Evolutionary conservation across 495 filamentous ascomycete species (phyloP), one percentile per base, ranked within the genome.

Genomic region (Aspergillus bridgeri): DNA sequence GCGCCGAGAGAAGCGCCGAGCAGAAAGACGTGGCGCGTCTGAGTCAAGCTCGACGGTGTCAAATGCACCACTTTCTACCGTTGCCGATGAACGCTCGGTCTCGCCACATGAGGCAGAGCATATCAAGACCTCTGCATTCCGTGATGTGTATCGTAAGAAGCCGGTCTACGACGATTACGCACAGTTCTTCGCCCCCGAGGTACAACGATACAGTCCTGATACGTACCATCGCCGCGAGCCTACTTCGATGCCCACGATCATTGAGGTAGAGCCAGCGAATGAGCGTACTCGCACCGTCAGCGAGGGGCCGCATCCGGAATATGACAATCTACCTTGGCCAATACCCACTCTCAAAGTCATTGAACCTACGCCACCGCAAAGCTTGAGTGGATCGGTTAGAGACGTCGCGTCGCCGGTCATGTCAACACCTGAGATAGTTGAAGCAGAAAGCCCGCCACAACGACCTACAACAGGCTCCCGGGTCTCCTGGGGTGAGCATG

Each of bases 401-500:
- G 75, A 69, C 47, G 49, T 23, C 17, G 19, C 60, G n/a, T 69
- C 73, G 19, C 75, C 78, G 6, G 60, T 63, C 23, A 59, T 49
- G 11, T 53, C 68, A 7, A 51, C 67, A 6, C 62, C 60, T 43
- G 57, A 60, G 29, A 58, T 56, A 21, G 42, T 59, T 17, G 57
- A 60, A 52, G 64, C 59, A 13, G 67, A 66, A 22, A 62, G 60
- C 46, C 51, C 57, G 6, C 58, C 67, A 6, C 64, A 71, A 53
- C 65, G 68, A 11, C 54, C 64, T 24, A 73, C 68, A 47, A 75
- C 77, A 29, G 69, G 71, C n/a, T 78, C 79, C 17, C 81, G 82
- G 27, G 81, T 86, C 8, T 83, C 77, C 9, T 86, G 83, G 84
- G 83, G 83, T 27, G 73, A 84, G 43, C 83, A 83, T 58, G 72